Evolutionary conservation across 768 basidiomycete genomes (phyloP).

Genomic region (Tulasnella sp.): DNA sequence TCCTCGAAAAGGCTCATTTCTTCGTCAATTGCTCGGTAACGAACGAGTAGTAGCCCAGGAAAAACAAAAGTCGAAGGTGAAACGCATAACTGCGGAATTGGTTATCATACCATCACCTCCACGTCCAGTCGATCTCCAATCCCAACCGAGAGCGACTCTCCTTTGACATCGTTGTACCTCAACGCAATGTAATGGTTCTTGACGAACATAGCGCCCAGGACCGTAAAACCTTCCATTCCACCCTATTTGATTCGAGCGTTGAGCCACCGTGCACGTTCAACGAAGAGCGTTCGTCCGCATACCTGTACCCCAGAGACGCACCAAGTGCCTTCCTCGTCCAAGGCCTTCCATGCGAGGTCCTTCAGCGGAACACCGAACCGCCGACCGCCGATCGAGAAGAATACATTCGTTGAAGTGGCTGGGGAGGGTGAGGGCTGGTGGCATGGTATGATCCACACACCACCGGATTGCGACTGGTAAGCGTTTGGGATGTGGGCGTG

Average conservation of each 20-base stretch:
- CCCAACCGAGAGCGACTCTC: background rate
- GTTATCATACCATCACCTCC: background rate
- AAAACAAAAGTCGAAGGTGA: background rate
- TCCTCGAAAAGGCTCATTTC: background rate
- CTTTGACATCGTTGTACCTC: background rate
- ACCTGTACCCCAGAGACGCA: constrained; percentile 11
- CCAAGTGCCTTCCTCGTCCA: background rate
- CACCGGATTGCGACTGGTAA: background rate
- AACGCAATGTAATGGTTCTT: constrained; percentile 4
- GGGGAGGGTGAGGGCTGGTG: background rate
- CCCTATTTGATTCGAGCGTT: background rate
- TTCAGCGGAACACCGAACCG: background rate
- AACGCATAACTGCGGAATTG: background rate
- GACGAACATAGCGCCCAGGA: constrained; percentile 6
- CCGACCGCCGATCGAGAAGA: background rate
- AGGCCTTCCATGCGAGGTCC: constrained; percentile 3
- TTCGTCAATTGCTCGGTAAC: background rate
- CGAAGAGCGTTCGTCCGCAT: background rate
- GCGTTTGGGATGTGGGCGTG: background rate
- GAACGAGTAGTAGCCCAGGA: too few species aligned
- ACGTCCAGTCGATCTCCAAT: constrained; percentile 6
- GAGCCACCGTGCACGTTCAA: background rate
- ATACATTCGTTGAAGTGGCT: background rate
- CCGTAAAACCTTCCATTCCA: constrained; percentile 7
- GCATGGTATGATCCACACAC: constrained; percentile 1